phyloP scores from a whole-genome alignment of 768 basidiomycete genomes.

The Kondoa subrosea region DNA sequence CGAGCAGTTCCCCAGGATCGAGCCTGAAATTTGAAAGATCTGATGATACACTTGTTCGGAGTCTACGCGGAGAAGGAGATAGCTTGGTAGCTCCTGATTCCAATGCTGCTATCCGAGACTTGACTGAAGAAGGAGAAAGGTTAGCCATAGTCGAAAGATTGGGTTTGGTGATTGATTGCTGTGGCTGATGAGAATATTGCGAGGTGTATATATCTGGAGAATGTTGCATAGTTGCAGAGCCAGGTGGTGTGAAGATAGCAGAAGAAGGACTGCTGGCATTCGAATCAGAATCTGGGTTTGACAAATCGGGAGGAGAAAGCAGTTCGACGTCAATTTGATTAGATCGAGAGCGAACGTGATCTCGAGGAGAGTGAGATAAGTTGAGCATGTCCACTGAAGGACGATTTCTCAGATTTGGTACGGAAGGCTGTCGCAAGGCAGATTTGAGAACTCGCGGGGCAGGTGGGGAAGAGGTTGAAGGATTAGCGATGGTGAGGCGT shows the following conservation, averaged over 20 bases:
- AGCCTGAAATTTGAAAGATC: not conserved
- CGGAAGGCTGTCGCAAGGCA: not conserved
- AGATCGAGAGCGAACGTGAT: not conserved
- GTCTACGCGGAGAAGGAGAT: not conserved
- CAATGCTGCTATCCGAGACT: not conserved
- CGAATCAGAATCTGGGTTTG: not conserved
- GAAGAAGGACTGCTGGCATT: not conserved
- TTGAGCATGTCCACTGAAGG: not conserved
- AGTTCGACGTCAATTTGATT: not conserved
- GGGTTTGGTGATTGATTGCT: not conserved
- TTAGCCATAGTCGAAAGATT: not conserved
- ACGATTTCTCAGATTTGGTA: not conserved
- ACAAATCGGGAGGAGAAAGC: not conserved
- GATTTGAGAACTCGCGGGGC: not conserved
- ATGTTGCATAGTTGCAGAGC: not conserved
- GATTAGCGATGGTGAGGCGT: not conserved
- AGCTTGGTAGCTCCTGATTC: not conserved
- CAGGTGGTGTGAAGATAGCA: not conserved
- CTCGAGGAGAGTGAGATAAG: not conserved
- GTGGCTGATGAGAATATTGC: not conserved
- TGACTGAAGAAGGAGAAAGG: not conserved
- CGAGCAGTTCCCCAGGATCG: not conserved
- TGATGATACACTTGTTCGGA: not conserved
- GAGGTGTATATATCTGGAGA: not conserved
- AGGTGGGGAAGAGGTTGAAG: not conserved